A percentile compares a stretch with the other conserved stretches of the same genome.
phyloP scores from a whole-genome alignment of 352 stramenopile species.

The Thraustotheca clavata region DNA sequence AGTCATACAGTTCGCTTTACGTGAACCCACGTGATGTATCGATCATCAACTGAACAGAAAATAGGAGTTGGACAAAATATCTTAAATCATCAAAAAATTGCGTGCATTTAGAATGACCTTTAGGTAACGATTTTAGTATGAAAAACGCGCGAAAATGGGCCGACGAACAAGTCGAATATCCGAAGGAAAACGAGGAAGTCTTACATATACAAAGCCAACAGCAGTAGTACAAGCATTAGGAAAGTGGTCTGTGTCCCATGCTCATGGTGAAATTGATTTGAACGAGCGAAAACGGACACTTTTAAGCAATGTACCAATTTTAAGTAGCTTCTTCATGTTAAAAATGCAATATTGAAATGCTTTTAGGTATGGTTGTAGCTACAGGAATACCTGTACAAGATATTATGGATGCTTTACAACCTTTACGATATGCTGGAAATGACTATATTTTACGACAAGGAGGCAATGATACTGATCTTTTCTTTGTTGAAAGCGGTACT shows the following conservation, averaged over 20 bases:
- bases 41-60: too few relatives aligned
- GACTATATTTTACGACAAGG: conserved; percentile 65
- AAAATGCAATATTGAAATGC: conserved; percentile 4
- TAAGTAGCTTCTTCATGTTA: conserved; percentile 20
- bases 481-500: conserved; percentile 63
- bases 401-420: conserved; percentile 31
- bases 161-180: background rate
- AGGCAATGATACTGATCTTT: conserved; percentile 41
- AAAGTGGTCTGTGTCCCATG: background rate
- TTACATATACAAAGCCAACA: background rate
- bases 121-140: too few relatives aligned
- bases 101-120: too few relatives aligned
- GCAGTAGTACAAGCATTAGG: background rate
- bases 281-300: conserved; percentile 42
- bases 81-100: too few relatives aligned
- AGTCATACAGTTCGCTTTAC: too few relatives aligned
- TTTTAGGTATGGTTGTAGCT: conserved; percentile 4
- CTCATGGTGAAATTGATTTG: background rate
- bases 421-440: conserved; percentile 34
- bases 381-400: conserved; percentile 25
- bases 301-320: conserved; percentile 39
- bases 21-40: too few relatives aligned
- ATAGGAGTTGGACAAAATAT: too few relatives aligned
- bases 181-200: background rate
- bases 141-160: too few relatives aligned